These are phyloP conservation scores for Solanum arcanum DNA, from an alignment of 257 asterid genomes.

Conservation along the genomic window DNA sequence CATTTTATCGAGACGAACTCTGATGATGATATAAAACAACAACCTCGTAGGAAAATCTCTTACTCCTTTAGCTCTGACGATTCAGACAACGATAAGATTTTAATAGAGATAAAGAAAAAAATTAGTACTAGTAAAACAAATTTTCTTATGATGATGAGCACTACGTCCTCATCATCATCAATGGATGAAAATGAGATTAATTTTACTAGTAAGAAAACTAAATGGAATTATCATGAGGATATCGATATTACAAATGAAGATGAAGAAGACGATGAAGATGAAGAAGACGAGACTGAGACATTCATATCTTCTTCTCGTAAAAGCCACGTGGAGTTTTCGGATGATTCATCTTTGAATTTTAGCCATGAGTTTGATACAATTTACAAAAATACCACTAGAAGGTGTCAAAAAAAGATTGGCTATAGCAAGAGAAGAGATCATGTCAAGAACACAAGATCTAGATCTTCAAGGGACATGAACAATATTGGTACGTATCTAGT, in stretches of 20 bases:
- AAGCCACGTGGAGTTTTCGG: neutral
- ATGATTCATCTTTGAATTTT: constrained; percentile 14
- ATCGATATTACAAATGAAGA: neutral
- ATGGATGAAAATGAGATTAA: constrained; percentile 35
- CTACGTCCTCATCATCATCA: constrained; percentile 14
- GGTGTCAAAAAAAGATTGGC: neutral
- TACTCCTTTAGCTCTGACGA: neutral
- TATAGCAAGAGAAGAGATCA: constrained; percentile 2
- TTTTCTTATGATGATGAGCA: constrained; percentile 18
- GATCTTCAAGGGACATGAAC: neutral
- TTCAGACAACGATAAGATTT: neutral
- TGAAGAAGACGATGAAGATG: neutral
- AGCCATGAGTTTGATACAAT: constrained; percentile 8
- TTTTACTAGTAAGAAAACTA: constrained; percentile 11
- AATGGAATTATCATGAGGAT: neutral
- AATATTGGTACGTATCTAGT: neutral
- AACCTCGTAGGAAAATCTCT: constrained; percentile 20
- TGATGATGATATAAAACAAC: constrained; percentile 1
- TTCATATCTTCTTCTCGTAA: constrained; percentile 15
- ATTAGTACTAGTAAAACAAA: neutral
- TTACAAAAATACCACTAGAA: neutral
- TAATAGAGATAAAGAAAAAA: too few species aligned
- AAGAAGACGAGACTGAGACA: constrained; percentile 10
- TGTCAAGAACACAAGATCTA: neutral
- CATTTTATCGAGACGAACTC: constrained; percentile 28